These are phyloP conservation scores for Acer campestre DNA, from an alignment of 345 rosid species.

Conservation along the genomic window DNA sequence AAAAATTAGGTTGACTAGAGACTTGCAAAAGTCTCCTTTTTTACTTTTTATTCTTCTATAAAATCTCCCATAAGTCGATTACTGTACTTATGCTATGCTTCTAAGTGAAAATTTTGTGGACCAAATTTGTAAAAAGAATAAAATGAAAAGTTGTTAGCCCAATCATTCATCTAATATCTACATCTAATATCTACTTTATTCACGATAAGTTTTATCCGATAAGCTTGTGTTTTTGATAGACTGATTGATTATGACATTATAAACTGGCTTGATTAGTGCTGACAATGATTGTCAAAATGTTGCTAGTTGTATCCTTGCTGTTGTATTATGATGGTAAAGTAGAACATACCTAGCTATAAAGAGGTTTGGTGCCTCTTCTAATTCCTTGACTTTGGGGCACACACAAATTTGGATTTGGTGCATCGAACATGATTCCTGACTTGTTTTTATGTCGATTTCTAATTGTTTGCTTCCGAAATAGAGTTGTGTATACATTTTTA, in stretches of 20 bases:
- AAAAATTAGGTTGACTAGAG: not conserved
- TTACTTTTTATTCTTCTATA: constrained; percentile 10
- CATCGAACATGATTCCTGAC: constrained; percentile 7
- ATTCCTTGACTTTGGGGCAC: constrained; percentile 9
- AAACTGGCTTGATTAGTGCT: constrained; percentile 41
- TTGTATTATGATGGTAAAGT: constrained; percentile 22
- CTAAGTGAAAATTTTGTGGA: constrained; percentile 26
- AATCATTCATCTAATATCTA: constrained; percentile 25
- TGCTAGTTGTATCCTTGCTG: constrained; percentile 24
- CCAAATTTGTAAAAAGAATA: constrained; percentile 6
- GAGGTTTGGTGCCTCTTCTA: constrained; percentile 11
- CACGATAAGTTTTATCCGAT: constrained; percentile 32
- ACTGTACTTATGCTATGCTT: constrained; percentile 25
- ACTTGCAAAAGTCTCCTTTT: constrained; percentile 1
- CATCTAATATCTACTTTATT: constrained; percentile 21
- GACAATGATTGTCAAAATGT: constrained; percentile 35
- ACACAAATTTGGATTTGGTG: constrained; percentile 9
- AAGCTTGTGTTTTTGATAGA: constrained; percentile 35
- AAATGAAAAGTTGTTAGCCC: constrained; percentile 15
- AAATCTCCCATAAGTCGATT: constrained; percentile 19
- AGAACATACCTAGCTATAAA: constrained; percentile 29
- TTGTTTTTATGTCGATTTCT: constrained; percentile 21
- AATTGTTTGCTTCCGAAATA: constrained; percentile 27
- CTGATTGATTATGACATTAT: constrained; percentile 35
- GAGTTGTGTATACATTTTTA: constrained; percentile 14